Conservation (phyloP, 1,284 basidiomycete species). For the Nidula niveotomentosa region DNA sequence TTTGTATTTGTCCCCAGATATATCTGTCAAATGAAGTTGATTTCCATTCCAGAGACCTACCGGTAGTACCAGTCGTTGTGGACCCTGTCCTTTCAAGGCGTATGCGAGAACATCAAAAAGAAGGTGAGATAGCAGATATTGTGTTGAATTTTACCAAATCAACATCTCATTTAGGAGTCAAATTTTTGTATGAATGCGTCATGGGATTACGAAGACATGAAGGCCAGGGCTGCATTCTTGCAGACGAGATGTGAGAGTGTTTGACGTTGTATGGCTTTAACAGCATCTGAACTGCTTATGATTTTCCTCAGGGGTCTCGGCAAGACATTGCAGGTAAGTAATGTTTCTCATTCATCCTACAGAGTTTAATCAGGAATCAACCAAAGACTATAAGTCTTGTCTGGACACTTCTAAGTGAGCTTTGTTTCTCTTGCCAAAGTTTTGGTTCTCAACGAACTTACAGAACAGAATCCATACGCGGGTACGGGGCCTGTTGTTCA, state of each 20-base stretch:
- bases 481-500: constrained; percentile 59
- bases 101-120: constrained; percentile 89
- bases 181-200: constrained; percentile 95
- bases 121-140: constrained; percentile 52
- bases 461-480: constrained; percentile 85
- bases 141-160: background rate
- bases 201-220: constrained; percentile 93
- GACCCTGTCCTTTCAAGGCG: constrained; percentile 82
- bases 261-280: background rate
- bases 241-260: constrained; percentile 90
- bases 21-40: background rate
- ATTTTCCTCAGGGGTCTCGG: constrained; percentile 77
- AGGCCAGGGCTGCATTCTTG: constrained; percentile 92
- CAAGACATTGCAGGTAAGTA: constrained; percentile 79
- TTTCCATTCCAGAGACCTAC: constrained; percentile 40
- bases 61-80: constrained; percentile 87
- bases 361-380: background rate
- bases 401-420: constrained; percentile 85
- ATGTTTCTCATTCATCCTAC: background rate
- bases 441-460: background rate
- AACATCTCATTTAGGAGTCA: constrained; percentile 48
- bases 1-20: constrained; percentile 2
- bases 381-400: constrained; percentile 82
- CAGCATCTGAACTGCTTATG: too few relatives aligned
- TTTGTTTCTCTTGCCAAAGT: background rate